Evolutionary conservation across 2,329 filamentous ascomycete species (phyloP).

Genomic region (Sporothrix humicola): DNA sequence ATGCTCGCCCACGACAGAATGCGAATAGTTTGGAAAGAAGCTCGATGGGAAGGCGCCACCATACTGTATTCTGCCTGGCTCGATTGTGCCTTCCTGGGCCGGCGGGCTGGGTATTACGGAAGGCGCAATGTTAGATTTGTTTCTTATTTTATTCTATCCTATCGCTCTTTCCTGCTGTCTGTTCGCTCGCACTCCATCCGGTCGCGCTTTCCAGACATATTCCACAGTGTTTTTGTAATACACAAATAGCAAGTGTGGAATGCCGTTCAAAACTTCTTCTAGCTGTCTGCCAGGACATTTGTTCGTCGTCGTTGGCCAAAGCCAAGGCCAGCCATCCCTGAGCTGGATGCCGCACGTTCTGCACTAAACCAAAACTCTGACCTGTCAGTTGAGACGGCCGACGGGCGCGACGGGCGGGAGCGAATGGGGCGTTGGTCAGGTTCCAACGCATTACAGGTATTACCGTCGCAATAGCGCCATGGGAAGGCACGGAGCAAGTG

Average conservation of each 20-base stretch:
- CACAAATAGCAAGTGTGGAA: background rate
- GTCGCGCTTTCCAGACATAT: background rate
- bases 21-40: background rate
- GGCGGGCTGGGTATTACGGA: constrained; percentile 5
- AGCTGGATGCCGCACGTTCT: constrained; percentile 5
- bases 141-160: background rate
- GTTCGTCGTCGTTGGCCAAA: background rate
- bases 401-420: constrained; percentile 29
- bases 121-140: background rate
- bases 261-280: background rate
- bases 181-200: background rate
- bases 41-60: constrained; percentile 19
- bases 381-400: constrained; percentile 28
- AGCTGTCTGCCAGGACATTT: background rate
- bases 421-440: constrained; percentile 25
- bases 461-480: constrained; percentile 11
- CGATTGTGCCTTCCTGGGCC: constrained; percentile 17
- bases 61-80: constrained; percentile 23
- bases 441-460: constrained; percentile 1
- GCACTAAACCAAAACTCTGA: constrained; percentile 21
- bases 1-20: background rate
- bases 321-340: constrained; percentile 16
- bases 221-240: too few relatives aligned
- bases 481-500: constrained; percentile 16
- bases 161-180: background rate